Conservation (phyloP, 371 early-diverging fungal species). For the Mucor ambiguus region DNA sequence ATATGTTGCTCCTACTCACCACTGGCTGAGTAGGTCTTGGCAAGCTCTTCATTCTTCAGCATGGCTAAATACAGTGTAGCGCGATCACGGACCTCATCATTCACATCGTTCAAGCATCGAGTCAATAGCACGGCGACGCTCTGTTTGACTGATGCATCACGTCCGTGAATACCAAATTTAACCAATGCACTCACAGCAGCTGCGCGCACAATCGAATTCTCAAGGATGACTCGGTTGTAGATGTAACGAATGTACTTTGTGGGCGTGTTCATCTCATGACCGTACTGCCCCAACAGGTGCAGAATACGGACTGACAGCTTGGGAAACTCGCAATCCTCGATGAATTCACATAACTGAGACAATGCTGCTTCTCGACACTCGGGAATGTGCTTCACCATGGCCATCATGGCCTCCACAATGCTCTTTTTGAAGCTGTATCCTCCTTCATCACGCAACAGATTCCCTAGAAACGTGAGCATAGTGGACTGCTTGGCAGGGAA, state of each 20-base stretch:
- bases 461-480: conserved; percentile 92
- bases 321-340: conserved; percentile 98
- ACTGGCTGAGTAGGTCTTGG: conserved; percentile 66
- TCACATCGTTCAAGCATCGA: conserved; percentile 94
- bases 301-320: conserved; percentile 96
- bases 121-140: conserved; percentile 87
- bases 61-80: conserved; percentile 88
- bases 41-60: conserved; percentile 62
- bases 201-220: conserved; percentile 94
- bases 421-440: conserved; percentile 95
- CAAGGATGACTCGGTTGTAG: conserved; percentile 97
- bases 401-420: conserved; percentile 96
- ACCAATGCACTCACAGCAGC: conserved; percentile 96
- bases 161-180: conserved; percentile 87
- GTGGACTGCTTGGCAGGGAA: conserved; percentile 96
- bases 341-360: conserved; percentile 97
- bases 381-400: conserved; percentile 90
- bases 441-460: conserved; percentile 95
- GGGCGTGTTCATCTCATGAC: conserved; percentile 91
- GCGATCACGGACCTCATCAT: conserved; percentile 98
- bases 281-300: conserved; percentile 92
- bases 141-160: conserved; percentile 75
- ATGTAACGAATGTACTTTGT: conserved; percentile 97
- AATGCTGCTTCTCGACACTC: conserved; percentile 94
- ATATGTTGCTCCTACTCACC: conserved; percentile 40